Evolutionary conservation across 192 early-diverging fungal species (phyloP).

Genomic region (Martensiomyces pterosporus): DNA sequence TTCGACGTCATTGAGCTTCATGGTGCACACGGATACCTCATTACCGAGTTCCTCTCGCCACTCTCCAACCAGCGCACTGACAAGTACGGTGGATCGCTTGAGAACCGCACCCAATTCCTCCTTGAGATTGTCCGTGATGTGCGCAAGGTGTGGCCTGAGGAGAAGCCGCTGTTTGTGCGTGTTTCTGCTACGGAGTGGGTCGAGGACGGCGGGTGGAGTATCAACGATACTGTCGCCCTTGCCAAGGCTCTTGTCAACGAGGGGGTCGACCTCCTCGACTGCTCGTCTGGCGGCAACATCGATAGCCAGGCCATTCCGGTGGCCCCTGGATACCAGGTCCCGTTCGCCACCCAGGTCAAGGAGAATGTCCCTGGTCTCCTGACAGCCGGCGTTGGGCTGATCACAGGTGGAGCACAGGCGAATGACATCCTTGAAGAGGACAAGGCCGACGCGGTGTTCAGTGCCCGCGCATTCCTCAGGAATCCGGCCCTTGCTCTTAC

Average conservation of each 20-base stretch:
- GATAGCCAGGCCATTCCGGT: constrained; percentile 52
- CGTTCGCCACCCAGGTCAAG: constrained; percentile 60
- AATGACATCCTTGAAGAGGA: constrained; percentile 61
- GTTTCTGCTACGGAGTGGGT: constrained; percentile 76
- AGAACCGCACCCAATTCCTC: constrained; percentile 78
- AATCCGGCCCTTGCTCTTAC: constrained; percentile 59
- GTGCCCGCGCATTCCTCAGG: constrained; percentile 62
- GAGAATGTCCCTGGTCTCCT: constrained; percentile 48
- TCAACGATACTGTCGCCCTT: constrained; percentile 68
- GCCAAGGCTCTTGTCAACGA: constrained; percentile 50
- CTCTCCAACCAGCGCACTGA: constrained; percentile 85
- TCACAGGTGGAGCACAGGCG: constrained; percentile 56
- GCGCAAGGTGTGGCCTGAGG: constrained; percentile 67
- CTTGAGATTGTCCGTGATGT: constrained; percentile 64
- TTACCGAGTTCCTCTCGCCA: constrained; percentile 76
- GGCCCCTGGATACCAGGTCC: constrained; percentile 63
- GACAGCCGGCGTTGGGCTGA: constrained; percentile 60
- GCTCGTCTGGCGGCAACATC: constrained; percentile 71
- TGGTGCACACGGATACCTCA: constrained; percentile 85
- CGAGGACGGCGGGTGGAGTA: constrained; percentile 63
- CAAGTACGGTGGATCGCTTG: constrained; percentile 84
- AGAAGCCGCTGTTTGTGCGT: constrained; percentile 83
- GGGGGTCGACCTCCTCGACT: constrained; percentile 87
- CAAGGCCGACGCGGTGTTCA: constrained; percentile 63
- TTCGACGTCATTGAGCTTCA: constrained; percentile 92